Conservation (phyloP, 768 basidiomycete genomes). For the Kwoniella sp. region DNA sequence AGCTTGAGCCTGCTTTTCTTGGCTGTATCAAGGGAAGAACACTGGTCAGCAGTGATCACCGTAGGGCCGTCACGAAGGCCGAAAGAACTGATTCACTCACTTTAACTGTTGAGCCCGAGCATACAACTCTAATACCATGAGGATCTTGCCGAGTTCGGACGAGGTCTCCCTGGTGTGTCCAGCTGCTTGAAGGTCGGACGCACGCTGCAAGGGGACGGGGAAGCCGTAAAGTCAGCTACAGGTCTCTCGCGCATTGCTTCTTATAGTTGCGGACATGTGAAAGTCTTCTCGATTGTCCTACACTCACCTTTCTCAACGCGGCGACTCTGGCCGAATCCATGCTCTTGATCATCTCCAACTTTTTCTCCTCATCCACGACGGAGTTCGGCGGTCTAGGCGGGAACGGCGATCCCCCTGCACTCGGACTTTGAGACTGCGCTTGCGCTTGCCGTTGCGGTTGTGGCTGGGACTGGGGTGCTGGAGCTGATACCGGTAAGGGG, state of each 20-base stretch:
- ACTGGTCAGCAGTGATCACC: slow-evolving; percentile 2
- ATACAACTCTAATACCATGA: slow-evolving; percentile 42
- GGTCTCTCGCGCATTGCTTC: no score
- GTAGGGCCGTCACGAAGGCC: neutral
- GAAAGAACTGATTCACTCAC: slow-evolving; percentile 20
- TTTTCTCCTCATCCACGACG: slow-evolving; percentile 22
- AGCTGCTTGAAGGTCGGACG: slow-evolving; percentile 37
- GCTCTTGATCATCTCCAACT: slow-evolving; percentile 25
- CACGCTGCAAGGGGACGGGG: slow-evolving; percentile 29
- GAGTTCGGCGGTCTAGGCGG: neutral
- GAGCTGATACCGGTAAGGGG: neutral
- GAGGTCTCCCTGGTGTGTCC: slow-evolving; percentile 42
- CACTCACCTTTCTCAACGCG: slow-evolving; percentile 37
- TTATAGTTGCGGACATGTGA: no score
- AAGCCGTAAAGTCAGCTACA: neutral
- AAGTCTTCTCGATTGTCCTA: neutral
- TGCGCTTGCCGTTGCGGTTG: neutral
- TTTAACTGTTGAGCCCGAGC: slow-evolving; percentile 30
- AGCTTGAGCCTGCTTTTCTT: slow-evolving; percentile 22
- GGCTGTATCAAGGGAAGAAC: neutral
- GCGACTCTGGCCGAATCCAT: slow-evolving; percentile 16
- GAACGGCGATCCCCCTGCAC: neutral
- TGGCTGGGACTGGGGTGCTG: neutral
- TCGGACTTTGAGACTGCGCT: neutral
- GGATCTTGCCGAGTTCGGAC: slow-evolving; percentile 35